Conservation (phyloP, 1,284 basidiomycete genomes). For the Vanrija sp. region DNA sequence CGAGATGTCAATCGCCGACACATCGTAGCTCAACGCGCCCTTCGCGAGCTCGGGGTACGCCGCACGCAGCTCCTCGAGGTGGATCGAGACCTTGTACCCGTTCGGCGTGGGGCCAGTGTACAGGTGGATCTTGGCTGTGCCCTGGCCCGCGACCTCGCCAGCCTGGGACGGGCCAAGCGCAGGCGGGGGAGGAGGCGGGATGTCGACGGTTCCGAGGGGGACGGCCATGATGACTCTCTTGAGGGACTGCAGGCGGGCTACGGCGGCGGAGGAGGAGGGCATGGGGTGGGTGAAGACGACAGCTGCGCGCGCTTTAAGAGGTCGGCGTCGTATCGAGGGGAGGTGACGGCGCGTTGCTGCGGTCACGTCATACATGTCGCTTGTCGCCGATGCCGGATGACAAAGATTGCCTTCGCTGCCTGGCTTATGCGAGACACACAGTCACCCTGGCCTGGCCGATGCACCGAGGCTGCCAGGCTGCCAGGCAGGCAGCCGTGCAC, state of each 20-base stretch:
- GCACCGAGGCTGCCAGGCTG: too few species aligned
- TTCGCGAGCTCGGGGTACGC: slow-evolving; percentile 51
- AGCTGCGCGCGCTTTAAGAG: too few species aligned
- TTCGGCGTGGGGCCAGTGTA: slow-evolving; percentile 65
- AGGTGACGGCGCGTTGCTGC: too few species aligned
- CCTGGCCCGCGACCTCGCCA: slow-evolving; percentile 13
- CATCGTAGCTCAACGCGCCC: slow-evolving; percentile 59
- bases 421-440: too few species aligned
- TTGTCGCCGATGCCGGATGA: too few species aligned
- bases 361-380: too few species aligned
- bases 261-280: neutral
- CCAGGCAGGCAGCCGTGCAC: too few species aligned
- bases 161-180: slow-evolving; percentile 9
- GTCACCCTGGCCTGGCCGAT: too few species aligned
- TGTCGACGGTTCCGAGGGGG: neutral
- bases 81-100: slow-evolving; percentile 59
- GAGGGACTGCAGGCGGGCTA: neutral
- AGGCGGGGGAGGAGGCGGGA: slow-evolving; percentile 1
- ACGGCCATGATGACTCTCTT: neutral
- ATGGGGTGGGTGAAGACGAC: too few species aligned
- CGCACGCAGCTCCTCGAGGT: slow-evolving; percentile 66
- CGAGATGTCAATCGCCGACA: slow-evolving; percentile 33
- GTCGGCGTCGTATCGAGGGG: too few species aligned
- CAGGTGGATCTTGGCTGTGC: slow-evolving; percentile 53
- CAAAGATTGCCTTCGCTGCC: too few species aligned